Conservation (phyloP, 768 basidiomycete species). For the Trametes punicea region DNA sequence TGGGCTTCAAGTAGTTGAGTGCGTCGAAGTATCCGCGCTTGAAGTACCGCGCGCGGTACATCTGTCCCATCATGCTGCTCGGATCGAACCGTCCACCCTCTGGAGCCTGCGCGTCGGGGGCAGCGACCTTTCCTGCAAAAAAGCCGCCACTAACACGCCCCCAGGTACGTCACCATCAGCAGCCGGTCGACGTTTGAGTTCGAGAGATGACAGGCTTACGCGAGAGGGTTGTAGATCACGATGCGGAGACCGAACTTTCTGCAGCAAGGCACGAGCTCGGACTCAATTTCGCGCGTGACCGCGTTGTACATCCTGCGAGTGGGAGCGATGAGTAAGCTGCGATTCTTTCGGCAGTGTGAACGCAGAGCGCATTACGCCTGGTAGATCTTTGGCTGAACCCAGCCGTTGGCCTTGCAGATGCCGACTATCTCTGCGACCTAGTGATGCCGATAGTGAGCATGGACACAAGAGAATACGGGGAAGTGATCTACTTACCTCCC, state of each 20-base stretch:
- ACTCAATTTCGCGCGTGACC: conserved; percentile 44
- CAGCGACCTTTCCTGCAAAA: conserved; percentile 51
- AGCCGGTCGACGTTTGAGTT: background rate
- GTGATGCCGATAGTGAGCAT: background rate
- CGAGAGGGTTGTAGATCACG: conserved; percentile 56
- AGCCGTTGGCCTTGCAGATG: conserved; percentile 53
- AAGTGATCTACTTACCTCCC: conserved; percentile 41
- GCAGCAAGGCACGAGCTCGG: conserved; percentile 53
- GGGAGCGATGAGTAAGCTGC: background rate
- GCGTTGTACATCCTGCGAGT: conserved; percentile 43
- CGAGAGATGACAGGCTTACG: conserved; percentile 27
- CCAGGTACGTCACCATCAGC: background rate
- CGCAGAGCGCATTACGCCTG: no score
- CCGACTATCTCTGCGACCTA: conserved; percentile 57
- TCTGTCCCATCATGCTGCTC: conserved; percentile 34
- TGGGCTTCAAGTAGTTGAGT: conserved; percentile 37
- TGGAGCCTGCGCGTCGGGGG: conserved; percentile 30
- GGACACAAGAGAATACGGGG: background rate
- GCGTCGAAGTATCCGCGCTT: conserved; percentile 42
- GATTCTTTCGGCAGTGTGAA: no score
- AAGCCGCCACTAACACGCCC: conserved; percentile 44
- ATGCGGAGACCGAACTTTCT: conserved; percentile 56
- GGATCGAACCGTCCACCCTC: conserved; percentile 43
- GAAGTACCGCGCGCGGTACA: conserved; percentile 47
- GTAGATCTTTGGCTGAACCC: conserved; percentile 53